phyloP scores from a whole-genome alignment of 23 red algal genomes.

The Cyanidium caldarium region DNA sequence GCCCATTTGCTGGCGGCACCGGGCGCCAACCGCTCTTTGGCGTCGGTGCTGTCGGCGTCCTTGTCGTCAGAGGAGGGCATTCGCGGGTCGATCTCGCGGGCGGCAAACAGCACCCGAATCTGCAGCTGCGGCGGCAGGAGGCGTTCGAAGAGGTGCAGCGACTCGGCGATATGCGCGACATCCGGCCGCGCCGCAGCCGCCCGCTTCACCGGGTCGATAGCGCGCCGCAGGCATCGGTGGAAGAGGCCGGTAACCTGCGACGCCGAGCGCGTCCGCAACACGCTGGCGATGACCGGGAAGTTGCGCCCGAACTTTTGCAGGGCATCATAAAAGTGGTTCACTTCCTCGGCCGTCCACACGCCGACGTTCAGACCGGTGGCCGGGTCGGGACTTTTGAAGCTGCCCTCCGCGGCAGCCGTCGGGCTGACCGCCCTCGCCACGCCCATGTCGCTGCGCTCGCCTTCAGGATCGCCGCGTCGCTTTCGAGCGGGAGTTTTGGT shows the following conservation, averaged over 20 bases:
- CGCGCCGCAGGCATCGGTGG: background rate
- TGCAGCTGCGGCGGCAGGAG: background rate
- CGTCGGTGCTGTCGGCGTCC: background rate
- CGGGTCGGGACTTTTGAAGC: too few relatives aligned
- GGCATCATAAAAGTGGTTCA: background rate
- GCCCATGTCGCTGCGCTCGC: too few relatives aligned
- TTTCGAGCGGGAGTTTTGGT: too few relatives aligned
- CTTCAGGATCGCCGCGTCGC: too few relatives aligned
- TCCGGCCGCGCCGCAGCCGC: background rate
- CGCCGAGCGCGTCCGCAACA: background rate
- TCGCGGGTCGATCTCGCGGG: background rate
- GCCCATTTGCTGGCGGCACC: background rate
- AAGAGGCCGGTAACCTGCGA: constrained; percentile 1
- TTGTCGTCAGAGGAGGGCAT: background rate
- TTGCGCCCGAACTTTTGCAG: background rate
- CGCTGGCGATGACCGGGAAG: background rate
- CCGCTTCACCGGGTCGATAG: constrained; percentile 3
- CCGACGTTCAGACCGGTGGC: background rate
- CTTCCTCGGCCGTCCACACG: background rate
- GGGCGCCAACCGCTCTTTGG: too few relatives aligned
- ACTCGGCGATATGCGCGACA: background rate
- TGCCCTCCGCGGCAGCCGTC: too few relatives aligned
- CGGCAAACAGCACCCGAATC: background rate
- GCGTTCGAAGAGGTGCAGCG: background rate
- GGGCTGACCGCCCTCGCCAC: too few relatives aligned